phyloP scores from a whole-genome alignment of 352 stramenopile species.

The Paralagenidium karlingii region DNA sequence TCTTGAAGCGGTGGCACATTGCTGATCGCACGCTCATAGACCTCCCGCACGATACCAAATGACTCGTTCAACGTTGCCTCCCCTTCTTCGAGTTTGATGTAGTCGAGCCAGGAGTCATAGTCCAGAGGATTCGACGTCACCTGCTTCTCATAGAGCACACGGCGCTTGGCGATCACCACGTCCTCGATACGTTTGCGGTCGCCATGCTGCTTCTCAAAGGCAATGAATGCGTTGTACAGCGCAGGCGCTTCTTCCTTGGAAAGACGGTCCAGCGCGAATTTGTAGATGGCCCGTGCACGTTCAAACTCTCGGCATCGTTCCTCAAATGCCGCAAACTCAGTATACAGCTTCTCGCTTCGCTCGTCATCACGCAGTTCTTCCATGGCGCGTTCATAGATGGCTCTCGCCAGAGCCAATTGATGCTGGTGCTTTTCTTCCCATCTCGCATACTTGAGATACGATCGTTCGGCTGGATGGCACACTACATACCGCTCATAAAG shows the following conservation, averaged over 20 bases:
- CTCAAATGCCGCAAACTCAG: slow-evolving; percentile 95
- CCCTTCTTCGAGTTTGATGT: slow-evolving; percentile 95
- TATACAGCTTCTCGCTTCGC: slow-evolving; percentile 80
- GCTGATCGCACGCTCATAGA: slow-evolving; percentile 93
- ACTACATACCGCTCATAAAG: slow-evolving; percentile 93
- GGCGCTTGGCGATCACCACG: slow-evolving; percentile 91
- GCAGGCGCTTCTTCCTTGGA: slow-evolving; percentile 83
- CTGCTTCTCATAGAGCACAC: slow-evolving; percentile 91
- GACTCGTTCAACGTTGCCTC: slow-evolving; percentile 41
- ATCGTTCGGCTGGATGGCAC: slow-evolving; percentile 78
- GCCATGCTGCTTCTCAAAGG: slow-evolving; percentile 98
- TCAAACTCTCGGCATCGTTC: slow-evolving; percentile 92
- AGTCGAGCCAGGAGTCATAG: slow-evolving; percentile 99
- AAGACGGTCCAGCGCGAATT: slow-evolving; percentile 70
- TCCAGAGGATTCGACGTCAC: slow-evolving; percentile 86
- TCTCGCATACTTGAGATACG: slow-evolving; percentile 97
- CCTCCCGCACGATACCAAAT: slow-evolving; percentile 78
- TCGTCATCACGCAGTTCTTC: slow-evolving; percentile 83
- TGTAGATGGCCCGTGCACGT: slow-evolving; percentile 82
- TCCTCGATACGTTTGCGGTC: slow-evolving; percentile 93
- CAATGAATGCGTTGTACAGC: slow-evolving; percentile 93
- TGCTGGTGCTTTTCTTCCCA: slow-evolving; percentile 95
- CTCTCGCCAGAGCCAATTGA: slow-evolving; percentile 85
- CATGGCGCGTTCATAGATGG: slow-evolving; percentile 92
- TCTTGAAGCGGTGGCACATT: slow-evolving; percentile 91